Conservation (phyloP, 192 early-diverging fungal species). For the Globomyces pollinis-pini region DNA sequence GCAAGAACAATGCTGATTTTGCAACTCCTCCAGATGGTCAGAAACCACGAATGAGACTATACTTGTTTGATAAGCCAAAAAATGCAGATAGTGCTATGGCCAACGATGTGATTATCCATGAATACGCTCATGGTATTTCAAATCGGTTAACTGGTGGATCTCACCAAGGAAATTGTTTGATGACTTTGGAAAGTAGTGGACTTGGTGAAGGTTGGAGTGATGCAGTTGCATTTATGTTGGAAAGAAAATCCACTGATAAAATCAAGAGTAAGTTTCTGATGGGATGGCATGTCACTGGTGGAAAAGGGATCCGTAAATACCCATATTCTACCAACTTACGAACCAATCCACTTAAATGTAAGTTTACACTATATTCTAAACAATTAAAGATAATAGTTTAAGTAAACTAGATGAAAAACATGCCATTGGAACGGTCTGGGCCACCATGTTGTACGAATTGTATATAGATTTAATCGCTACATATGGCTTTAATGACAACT, state of each 20-base stretch:
- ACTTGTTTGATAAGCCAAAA: slow-evolving; percentile 28
- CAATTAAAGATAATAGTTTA: slow-evolving; percentile 4
- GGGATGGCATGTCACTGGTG: slow-evolving; percentile 31
- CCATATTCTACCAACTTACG: slow-evolving; percentile 47
- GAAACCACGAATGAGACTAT: slow-evolving; percentile 42
- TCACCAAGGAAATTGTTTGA: slow-evolving; percentile 42
- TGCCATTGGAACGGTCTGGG: slow-evolving; percentile 48
- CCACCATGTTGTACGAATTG: slow-evolving; percentile 46
- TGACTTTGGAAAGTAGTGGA: slow-evolving; percentile 44
- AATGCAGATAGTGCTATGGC: slow-evolving; percentile 46
- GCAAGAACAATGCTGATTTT: slow-evolving; percentile 51
- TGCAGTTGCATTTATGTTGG: slow-evolving; percentile 36
- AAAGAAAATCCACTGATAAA: slow-evolving; percentile 21
- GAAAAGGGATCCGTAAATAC: slow-evolving; percentile 37
- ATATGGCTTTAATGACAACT: slow-evolving; percentile 25
- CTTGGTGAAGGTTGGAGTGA: slow-evolving; percentile 59
- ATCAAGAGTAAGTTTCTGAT: slow-evolving; percentile 23
- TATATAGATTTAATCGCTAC: slow-evolving; percentile 41
- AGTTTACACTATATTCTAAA: too few species aligned
- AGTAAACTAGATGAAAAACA: slow-evolving; percentile 35
- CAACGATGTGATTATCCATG: slow-evolving; percentile 45
- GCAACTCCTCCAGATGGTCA: slow-evolving; percentile 52
- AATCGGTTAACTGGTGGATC: slow-evolving; percentile 56
- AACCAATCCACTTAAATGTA: slow-evolving; percentile 22
- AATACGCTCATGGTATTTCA: slow-evolving; percentile 51